A percentile compares a stretch with the other conserved stretches of the same genome.
Evolutionary conservation across 2,329 filamentous ascomycete species (phyloP).

Genomic region (Phyllachora maydis): DNA sequence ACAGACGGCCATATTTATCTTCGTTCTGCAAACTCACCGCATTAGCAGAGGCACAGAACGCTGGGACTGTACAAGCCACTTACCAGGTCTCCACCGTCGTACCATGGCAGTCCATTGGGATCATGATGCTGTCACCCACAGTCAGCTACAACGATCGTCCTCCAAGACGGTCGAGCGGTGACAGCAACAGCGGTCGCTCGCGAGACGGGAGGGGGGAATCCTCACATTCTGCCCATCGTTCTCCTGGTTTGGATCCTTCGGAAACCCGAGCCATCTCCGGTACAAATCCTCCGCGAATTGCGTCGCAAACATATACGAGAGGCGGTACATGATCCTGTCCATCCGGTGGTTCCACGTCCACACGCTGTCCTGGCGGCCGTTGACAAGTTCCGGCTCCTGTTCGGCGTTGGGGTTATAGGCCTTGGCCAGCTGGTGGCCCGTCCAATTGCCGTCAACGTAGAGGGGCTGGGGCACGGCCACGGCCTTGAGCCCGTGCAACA

Average conservation of each 20-base stretch:
- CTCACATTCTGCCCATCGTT: too few relatives aligned
- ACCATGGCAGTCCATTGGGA: slow-evolving; percentile 1
- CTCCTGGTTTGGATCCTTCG: slow-evolving; percentile 1
- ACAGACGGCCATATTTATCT: slow-evolving; percentile 27
- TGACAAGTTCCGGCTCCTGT: slow-evolving; percentile 28
- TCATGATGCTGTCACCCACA: slow-evolving; percentile 1
- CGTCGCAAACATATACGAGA: slow-evolving; percentile 2
- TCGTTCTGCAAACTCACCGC: slow-evolving; percentile 20
- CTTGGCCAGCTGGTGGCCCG: slow-evolving; percentile 23
- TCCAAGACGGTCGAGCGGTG: too few relatives aligned
- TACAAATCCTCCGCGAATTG: slow-evolving; percentile 1
- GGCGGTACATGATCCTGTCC: slow-evolving; percentile 1
- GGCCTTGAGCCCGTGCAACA: slow-evolving; percentile 58
- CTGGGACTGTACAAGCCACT: background rate
- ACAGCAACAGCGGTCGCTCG: too few relatives aligned
- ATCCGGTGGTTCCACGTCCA: slow-evolving; percentile 27
- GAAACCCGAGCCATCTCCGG: slow-evolving; percentile 1
- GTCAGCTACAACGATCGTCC: background rate
- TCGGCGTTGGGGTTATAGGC: slow-evolving; percentile 34
- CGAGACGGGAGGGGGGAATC: too few relatives aligned
- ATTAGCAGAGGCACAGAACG: background rate
- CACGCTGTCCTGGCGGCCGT: slow-evolving; percentile 27
- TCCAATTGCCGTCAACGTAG: slow-evolving; percentile 56
- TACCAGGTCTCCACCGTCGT: slow-evolving; percentile 19
- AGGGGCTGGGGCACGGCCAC: slow-evolving; percentile 59